A percentile compares a stretch with the other conserved stretches of the same genome.
Evolutionary conservation across 768 basidiomycete genomes (phyloP).

Genomic region (Phlebiopsis flavidoalba): DNA sequence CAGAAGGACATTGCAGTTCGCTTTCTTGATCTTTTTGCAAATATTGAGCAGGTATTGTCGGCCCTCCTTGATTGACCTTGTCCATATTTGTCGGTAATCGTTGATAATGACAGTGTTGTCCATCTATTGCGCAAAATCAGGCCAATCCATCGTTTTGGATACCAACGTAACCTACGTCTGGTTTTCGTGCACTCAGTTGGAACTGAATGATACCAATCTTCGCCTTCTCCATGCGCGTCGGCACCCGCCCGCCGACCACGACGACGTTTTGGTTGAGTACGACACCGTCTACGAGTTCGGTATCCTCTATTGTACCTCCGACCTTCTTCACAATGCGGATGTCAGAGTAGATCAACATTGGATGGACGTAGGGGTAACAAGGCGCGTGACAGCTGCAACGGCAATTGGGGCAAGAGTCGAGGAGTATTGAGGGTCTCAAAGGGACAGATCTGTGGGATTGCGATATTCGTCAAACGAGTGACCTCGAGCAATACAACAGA

Average conservation of each 20-base stretch:
- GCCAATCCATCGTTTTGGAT: too few species aligned
- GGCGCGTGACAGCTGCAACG: constrained; percentile 90
- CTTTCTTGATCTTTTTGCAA: constrained; percentile 99
- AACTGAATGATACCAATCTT: constrained; percentile 99
- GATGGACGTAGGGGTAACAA: constrained; percentile 85
- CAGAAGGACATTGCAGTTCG: constrained; percentile 97
- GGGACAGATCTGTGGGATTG: constrained; percentile 61
- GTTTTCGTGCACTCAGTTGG: constrained; percentile 96
- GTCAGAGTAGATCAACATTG: constrained; percentile 93
- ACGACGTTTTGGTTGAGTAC: constrained; percentile 97
- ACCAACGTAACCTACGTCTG: constrained; percentile 61
- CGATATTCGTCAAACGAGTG: neutral
- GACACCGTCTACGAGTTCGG: constrained; percentile 92
- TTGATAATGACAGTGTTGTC: constrained; percentile 99
- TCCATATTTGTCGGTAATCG: constrained; percentile 99
- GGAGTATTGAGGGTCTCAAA: constrained; percentile 99
- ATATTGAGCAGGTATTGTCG: constrained; percentile 96
- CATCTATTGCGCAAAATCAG: constrained; percentile 57
- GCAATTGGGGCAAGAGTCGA: constrained; percentile 98
- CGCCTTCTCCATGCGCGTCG: constrained; percentile 94
- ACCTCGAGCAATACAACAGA: neutral
- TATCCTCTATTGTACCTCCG: constrained; percentile 98
- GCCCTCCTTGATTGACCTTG: constrained; percentile 96
- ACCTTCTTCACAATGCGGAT: constrained; percentile 97
- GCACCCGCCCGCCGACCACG: constrained; percentile 76